phyloP scores from a whole-genome alignment of 208 protist genomes.

The Strigomonas oncopelti region DNA sequence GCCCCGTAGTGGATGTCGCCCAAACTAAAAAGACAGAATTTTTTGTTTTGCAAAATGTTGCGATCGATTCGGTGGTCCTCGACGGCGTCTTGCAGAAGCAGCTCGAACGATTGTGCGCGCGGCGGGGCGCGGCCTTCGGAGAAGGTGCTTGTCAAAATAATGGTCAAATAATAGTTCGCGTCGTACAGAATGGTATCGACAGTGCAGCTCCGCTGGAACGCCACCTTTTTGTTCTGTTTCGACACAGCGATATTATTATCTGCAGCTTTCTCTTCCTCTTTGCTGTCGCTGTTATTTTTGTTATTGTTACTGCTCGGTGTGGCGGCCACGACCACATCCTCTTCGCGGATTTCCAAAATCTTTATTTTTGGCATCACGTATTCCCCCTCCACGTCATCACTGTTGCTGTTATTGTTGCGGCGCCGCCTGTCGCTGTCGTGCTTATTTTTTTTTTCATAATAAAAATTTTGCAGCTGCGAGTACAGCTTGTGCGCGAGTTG shows the following conservation, averaged over 20 bases:
- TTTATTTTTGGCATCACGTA: conserved; percentile 19
- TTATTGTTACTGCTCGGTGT: too few species aligned
- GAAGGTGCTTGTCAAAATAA: conserved; percentile 79
- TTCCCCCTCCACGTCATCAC: too few species aligned
- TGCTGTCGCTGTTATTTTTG: background rate
- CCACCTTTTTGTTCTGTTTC: conserved; percentile 27
- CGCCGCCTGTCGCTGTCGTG: too few species aligned
- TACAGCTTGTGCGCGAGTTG: conserved; percentile 50
- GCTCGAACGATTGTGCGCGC: conserved; percentile 56
- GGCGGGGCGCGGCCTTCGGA: conserved; percentile 70
- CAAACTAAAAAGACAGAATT: conserved; percentile 85
- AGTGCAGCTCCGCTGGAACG: conserved; percentile 22
- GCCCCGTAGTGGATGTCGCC: conserved; percentile 83
- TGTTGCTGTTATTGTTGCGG: too few species aligned
- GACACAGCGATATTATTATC: too few species aligned
- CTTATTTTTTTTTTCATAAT: background rate
- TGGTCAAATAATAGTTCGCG: conserved; percentile 25
- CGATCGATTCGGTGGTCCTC: conserved; percentile 79
- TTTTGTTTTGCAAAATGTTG: conserved; percentile 45
- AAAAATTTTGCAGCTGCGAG: conserved; percentile 15
- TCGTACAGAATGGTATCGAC: conserved; percentile 55
- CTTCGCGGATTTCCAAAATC: conserved; percentile 25
- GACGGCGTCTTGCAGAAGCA: conserved; percentile 69
- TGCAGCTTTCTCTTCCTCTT: conserved; percentile 4
- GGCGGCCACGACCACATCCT: background rate